phyloP scores from a whole-genome alignment of 2,329 filamentous ascomycete genomes.

The Thermochaetoides dissita region DNA sequence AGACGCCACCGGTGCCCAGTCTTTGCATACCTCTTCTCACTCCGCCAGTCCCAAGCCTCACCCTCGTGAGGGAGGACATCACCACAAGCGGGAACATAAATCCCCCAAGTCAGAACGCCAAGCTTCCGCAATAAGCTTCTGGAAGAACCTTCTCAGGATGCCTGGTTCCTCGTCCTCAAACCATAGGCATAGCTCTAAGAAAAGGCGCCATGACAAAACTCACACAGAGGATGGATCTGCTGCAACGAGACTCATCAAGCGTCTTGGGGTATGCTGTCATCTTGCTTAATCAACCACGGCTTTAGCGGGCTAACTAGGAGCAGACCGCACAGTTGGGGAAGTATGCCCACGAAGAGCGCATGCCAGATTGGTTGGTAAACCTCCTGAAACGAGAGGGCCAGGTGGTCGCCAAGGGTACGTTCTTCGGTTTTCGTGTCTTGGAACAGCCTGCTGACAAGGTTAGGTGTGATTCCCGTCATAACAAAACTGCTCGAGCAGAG shows the following conservation, averaged over 20 bases:
- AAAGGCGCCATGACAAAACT: slow-evolving; percentile 1
- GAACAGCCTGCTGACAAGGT: slow-evolving; percentile 26
- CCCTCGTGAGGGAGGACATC: slow-evolving; percentile 7
- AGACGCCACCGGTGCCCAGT: not conserved
- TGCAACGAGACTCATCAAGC: slow-evolving; percentile 3
- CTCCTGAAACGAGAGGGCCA: slow-evolving; percentile 48
- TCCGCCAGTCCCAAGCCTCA: slow-evolving; percentile 7
- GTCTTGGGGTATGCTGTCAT: slow-evolving; percentile 13
- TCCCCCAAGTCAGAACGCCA: slow-evolving; percentile 6
- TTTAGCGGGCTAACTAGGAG: not conserved
- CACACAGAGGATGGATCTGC: not conserved
- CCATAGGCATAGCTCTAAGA: slow-evolving; percentile 7
- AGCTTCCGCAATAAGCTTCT: slow-evolving; percentile 17
- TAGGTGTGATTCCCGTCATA: slow-evolving; percentile 48
- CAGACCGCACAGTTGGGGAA: slow-evolving; percentile 52
- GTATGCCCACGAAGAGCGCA: slow-evolving; percentile 58
- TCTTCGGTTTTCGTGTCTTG: not conserved
- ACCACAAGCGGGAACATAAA: slow-evolving; percentile 4
- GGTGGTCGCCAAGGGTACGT: slow-evolving; percentile 37
- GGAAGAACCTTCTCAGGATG: slow-evolving; percentile 18
- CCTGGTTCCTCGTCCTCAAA: slow-evolving; percentile 11
- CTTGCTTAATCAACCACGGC: no score
- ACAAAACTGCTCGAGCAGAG: slow-evolving; percentile 52
- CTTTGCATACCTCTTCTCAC: not conserved
- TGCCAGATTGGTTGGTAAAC: slow-evolving; percentile 55